Conservation (phyloP, 495 filamentous ascomycete species). For the Penicillium roqueforti region DNA sequence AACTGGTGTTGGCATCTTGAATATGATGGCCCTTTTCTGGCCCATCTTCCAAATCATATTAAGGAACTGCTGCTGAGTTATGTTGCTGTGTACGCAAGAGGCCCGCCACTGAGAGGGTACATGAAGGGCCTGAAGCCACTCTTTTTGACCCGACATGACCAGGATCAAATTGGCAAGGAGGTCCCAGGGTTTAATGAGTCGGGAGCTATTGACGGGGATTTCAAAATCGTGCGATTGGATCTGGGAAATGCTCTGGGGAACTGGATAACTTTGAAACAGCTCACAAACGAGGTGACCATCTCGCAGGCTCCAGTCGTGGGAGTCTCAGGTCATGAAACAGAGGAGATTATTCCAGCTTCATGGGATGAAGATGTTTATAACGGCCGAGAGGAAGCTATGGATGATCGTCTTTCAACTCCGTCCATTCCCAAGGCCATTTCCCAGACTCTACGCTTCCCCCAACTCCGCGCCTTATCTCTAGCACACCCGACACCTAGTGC, state of each 20-base stretch:
- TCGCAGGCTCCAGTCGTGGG: constrained; percentile 15
- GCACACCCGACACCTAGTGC: constrained; percentile 36
- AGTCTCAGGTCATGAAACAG: background rate
- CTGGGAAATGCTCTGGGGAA: constrained; percentile 57
- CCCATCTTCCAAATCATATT: constrained; percentile 56
- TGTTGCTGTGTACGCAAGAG: constrained; percentile 50
- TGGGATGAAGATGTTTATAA: constrained; percentile 30
- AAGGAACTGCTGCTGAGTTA: constrained; percentile 61
- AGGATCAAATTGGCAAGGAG: constrained; percentile 12
- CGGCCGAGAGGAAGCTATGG: constrained; percentile 32
- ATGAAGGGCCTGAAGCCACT: constrained; percentile 33
- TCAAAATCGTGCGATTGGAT: constrained; percentile 59
- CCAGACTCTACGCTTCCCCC: constrained; percentile 42
- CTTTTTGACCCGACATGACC: constrained; percentile 15
- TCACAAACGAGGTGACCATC: constrained; percentile 50
- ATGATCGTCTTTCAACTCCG: constrained; percentile 6
- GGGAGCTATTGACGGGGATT: constrained; percentile 31
- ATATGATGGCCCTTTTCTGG: constrained; percentile 64
- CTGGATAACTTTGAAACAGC: constrained; percentile 55
- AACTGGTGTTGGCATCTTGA: constrained; percentile 66
- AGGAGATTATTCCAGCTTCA: constrained; percentile 30
- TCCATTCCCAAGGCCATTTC: constrained; percentile 41
- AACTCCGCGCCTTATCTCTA: constrained; percentile 51
- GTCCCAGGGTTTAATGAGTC: constrained; percentile 29
- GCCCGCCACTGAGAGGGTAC: constrained; percentile 19